Evolutionary conservation across 129 eudicot species (phyloP).

Genomic region (Centrapalus pauciflorus): DNA sequence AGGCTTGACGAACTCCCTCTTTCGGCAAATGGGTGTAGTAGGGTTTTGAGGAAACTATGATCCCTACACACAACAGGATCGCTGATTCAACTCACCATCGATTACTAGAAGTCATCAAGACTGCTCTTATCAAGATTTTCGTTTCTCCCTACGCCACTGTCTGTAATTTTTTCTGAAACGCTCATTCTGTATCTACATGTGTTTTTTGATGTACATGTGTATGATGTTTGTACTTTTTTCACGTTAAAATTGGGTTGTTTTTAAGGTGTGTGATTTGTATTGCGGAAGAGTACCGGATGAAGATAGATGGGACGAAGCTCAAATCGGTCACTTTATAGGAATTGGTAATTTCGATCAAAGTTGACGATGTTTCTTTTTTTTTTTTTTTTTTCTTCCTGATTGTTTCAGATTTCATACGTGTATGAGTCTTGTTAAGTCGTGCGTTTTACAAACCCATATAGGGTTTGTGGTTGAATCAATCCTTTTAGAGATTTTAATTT

Average conservation of each 20-base stretch:
- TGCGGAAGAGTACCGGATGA: conserved; percentile 81
- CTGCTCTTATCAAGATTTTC: conserved; percentile 85
- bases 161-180: conserved; percentile 4
- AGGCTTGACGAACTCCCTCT: not conserved
- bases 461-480: conserved; percentile 7
- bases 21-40: conserved; percentile 16
- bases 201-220: not conserved
- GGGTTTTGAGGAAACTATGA: conserved; percentile 22
- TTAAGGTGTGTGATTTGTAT: conserved; percentile 85
- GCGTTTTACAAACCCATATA: not conserved
- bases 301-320: conserved; percentile 89
- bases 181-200: not conserved
- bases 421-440: not conserved
- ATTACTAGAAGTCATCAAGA: conserved; percentile 63
- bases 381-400: not conserved
- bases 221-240: not conserved
- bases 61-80: conserved; percentile 22
- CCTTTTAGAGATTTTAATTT: not conserved
- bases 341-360: conserved; percentile 44
- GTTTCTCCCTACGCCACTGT: conserved; percentile 88
- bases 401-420: not conserved
- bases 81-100: conserved; percentile 61
- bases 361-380: not conserved
- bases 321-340: conserved; percentile 90
- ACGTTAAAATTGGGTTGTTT: not conserved